A percentile compares a stretch with the other conserved stretches of the same genome.
phyloP scores from a whole-genome alignment of 306 rosid genomes.

The Castanea mollissima region DNA sequence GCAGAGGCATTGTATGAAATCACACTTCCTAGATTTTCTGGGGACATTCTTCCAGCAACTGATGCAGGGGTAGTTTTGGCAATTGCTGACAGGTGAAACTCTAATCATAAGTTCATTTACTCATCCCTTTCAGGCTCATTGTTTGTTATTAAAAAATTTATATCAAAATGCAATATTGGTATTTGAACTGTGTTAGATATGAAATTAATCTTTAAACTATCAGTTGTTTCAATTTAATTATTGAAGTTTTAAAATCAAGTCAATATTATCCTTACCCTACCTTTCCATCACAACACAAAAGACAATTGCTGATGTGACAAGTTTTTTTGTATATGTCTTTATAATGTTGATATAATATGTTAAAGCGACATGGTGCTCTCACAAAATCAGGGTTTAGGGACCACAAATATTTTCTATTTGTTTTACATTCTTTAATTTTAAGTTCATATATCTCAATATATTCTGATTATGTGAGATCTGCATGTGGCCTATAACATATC shows the following conservation, averaged over 20 bases:
- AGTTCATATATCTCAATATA: background rate
- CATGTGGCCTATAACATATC: background rate
- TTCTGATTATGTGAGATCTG: background rate
- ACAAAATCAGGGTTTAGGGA: background rate
- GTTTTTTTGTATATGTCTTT: background rate
- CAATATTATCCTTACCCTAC: background rate
- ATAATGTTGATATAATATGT: background rate
- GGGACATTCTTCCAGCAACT: slow-evolving; percentile 74
- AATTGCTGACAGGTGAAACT: slow-evolving; percentile 75
- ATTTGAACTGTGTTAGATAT: background rate
- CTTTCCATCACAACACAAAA: too few relatives aligned
- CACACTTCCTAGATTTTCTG: slow-evolving; percentile 92
- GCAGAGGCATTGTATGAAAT: slow-evolving; percentile 89
- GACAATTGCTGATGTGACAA: background rate
- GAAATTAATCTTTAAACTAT: background rate
- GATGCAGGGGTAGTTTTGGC: slow-evolving; percentile 84
- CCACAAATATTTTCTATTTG: background rate
- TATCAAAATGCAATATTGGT: too few relatives aligned
- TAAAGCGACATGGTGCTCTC: background rate
- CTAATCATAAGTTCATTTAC: slow-evolving; percentile 16
- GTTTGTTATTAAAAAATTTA: background rate
- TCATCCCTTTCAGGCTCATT: slow-evolving; percentile 8
- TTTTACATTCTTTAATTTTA: background rate
- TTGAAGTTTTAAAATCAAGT: background rate
- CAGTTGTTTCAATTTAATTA: background rate